Conservation (phyloP, 768 basidiomycete species). For the Lactifluus pinguis region DNA sequence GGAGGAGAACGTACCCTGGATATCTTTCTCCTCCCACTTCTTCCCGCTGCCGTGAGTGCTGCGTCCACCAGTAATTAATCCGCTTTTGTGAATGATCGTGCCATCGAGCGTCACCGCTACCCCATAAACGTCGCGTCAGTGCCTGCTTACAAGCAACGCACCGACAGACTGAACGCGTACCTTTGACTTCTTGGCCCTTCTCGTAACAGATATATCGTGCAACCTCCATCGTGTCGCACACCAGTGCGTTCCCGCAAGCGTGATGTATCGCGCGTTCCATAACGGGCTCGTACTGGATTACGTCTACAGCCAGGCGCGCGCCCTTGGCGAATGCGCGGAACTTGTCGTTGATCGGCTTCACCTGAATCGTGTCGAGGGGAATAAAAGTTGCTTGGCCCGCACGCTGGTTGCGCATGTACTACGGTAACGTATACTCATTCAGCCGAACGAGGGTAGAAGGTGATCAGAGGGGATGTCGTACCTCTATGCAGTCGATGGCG, state of each 20-base stretch:
- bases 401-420: slow-evolving; percentile 94
- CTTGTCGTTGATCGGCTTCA: slow-evolving; percentile 90
- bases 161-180: slow-evolving; percentile 35
- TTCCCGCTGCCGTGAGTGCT: slow-evolving; percentile 67
- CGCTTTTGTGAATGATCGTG: slow-evolving; percentile 95
- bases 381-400: slow-evolving; percentile 96
- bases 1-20: slow-evolving; percentile 51
- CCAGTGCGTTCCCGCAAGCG: slow-evolving; percentile 89
- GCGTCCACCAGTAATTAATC: slow-evolving; percentile 91
- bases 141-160: not conserved
- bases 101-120: slow-evolving; percentile 94
- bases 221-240: slow-evolving; percentile 93
- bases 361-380: slow-evolving; percentile 95
- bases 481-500: slow-evolving; percentile 96
- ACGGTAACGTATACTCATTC: not conserved
- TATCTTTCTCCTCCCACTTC: slow-evolving; percentile 93
- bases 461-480: slow-evolving; percentile 24
- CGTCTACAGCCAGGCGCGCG: slow-evolving; percentile 51
- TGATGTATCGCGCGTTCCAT: slow-evolving; percentile 95
- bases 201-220: slow-evolving; percentile 89
- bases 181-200: slow-evolving; percentile 94
- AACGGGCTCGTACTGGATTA: slow-evolving; percentile 54
- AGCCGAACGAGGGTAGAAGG: not conserved
- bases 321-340: slow-evolving; percentile 85
- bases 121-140: not conserved